Evolutionary conservation across 2,329 filamentous ascomycete genomes (phyloP).

Genomic region (Emergomyces africanus): DNA sequence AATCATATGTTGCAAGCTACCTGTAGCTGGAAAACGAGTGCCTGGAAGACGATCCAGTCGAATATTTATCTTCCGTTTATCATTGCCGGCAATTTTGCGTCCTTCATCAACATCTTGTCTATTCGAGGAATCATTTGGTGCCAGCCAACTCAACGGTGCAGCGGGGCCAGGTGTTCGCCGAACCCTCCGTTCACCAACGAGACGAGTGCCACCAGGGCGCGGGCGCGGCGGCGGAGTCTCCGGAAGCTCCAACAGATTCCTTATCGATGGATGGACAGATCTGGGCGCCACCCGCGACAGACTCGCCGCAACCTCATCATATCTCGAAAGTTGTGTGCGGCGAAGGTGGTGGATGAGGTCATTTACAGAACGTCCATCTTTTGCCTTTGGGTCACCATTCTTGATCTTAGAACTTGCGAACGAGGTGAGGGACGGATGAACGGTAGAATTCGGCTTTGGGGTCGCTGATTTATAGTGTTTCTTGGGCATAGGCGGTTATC

Average conservation of each 20-base stretch:
- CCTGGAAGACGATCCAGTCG: slow-evolving; percentile 30
- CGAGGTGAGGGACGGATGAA: slow-evolving; percentile 27
- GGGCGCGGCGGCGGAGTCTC: slow-evolving; percentile 31
- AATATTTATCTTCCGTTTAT: slow-evolving; percentile 14
- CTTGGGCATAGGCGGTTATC: slow-evolving; percentile 32
- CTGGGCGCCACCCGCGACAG: slow-evolving; percentile 15
- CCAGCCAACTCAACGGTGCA: slow-evolving; percentile 34
- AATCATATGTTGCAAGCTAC: slow-evolving; percentile 38
- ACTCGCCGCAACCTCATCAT: slow-evolving; percentile 12
- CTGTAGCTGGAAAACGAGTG: slow-evolving; percentile 20
- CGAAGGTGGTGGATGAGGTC: slow-evolving; percentile 36
- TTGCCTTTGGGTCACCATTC: slow-evolving; percentile 12
- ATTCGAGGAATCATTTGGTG: slow-evolving; percentile 8
- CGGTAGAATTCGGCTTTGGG: slow-evolving; percentile 28
- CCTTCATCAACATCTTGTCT: background rate
- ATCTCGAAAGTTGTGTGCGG: slow-evolving; percentile 24
- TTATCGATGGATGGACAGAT: slow-evolving; percentile 34
- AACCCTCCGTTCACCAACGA: slow-evolving; percentile 21
- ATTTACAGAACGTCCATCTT: slow-evolving; percentile 30
- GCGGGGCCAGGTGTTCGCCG: slow-evolving; percentile 33
- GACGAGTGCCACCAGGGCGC: slow-evolving; percentile 22
- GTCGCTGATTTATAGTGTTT: slow-evolving; percentile 29
- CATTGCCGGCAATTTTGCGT: slow-evolving; percentile 7
- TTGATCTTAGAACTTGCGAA: slow-evolving; percentile 10
- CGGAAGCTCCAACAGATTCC: slow-evolving; percentile 33